Evolutionary conservation across 768 basidiomycete genomes (phyloP).

Genomic region (Rickenella mellea): DNA sequence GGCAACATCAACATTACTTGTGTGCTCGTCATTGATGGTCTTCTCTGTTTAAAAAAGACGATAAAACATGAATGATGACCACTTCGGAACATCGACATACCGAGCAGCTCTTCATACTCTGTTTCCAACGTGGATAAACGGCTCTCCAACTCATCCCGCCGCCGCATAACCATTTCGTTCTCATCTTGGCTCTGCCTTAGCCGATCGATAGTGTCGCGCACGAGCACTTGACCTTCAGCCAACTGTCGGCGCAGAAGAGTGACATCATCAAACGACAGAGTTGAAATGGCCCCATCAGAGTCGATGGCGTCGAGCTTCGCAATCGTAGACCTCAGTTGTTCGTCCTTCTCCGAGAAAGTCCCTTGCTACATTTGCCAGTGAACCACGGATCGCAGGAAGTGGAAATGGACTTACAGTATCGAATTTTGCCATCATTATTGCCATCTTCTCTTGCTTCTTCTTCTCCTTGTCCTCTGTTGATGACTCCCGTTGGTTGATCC

Average conservation of each 20-base stretch:
- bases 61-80: constrained; percentile 3
- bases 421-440: constrained; percentile 98
- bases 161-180: constrained; percentile 71
- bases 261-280: constrained; percentile 68
- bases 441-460: constrained; percentile 99
- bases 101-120: constrained; percentile 95
- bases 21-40: constrained; percentile 83
- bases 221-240: constrained; percentile 75
- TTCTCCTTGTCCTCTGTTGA: constrained; percentile 96
- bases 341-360: constrained; percentile 93
- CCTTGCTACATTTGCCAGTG: constrained; percentile 49
- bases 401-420: constrained; percentile 59
- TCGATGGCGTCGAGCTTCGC: constrained; percentile 80
- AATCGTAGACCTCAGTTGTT: constrained; percentile 78
- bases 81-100: constrained; percentile 34
- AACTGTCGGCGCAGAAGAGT: constrained; percentile 80
- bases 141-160: constrained; percentile 82
- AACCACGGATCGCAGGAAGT: constrained; percentile 3
- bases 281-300: constrained; percentile 39
- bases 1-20: constrained; percentile 70
- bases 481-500: constrained; percentile 72
- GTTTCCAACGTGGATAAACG: constrained; percentile 74
- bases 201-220: constrained; percentile 85
- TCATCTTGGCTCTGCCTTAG: constrained; percentile 88
- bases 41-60: constrained; percentile 55